Percentiles rank a stretch among this genome's conserved stretches.
Evolutionary conservation across 2,329 filamentous ascomycete genomes (phyloP).

Genomic region (Fusarium drepaniforme): DNA sequence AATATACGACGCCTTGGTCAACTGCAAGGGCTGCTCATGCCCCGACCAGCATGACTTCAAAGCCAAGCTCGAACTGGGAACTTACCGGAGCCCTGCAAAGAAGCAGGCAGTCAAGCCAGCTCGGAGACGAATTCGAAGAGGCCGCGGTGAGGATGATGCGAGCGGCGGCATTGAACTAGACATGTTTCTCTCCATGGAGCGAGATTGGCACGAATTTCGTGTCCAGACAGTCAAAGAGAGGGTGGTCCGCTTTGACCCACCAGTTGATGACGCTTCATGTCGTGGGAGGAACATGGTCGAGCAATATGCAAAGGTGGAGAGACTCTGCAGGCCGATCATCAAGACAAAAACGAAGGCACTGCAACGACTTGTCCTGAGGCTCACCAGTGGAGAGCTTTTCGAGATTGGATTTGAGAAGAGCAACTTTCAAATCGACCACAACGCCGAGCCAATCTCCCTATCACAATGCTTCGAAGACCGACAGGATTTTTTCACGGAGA

Average conservation of each 20-base stretch:
- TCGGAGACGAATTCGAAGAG: not conserved
- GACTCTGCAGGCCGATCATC: slow-evolving; percentile 6
- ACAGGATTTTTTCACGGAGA: not conserved
- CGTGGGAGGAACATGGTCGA: not conserved
- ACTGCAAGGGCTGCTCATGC: slow-evolving; percentile 5
- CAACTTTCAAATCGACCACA: not conserved
- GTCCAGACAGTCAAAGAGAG: slow-evolving; percentile 1
- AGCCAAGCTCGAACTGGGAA: slow-evolving; percentile 6
- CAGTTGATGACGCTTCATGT: not conserved
- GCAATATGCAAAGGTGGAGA: not conserved
- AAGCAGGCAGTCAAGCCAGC: not conserved
- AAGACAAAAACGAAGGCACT: not conserved
- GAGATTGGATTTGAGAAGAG: slow-evolving; percentile 4
- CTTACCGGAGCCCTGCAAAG: slow-evolving; percentile 1
- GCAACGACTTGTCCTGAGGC: not conserved
- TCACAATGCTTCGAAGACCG: not conserved
- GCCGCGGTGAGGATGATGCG: not conserved
- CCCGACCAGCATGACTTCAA: not conserved
- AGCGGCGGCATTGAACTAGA: not conserved
- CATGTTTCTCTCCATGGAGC: slow-evolving; percentile 15
- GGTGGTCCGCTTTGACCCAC: not conserved
- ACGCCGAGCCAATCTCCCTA: not conserved
- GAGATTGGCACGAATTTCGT: slow-evolving; percentile 8
- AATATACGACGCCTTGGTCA: not conserved
- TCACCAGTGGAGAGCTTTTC: slow-evolving; percentile 5